Base-by-base conservation (phyloP, 208 protist genomes). In the Herpetomonas tarakana region DNA sequence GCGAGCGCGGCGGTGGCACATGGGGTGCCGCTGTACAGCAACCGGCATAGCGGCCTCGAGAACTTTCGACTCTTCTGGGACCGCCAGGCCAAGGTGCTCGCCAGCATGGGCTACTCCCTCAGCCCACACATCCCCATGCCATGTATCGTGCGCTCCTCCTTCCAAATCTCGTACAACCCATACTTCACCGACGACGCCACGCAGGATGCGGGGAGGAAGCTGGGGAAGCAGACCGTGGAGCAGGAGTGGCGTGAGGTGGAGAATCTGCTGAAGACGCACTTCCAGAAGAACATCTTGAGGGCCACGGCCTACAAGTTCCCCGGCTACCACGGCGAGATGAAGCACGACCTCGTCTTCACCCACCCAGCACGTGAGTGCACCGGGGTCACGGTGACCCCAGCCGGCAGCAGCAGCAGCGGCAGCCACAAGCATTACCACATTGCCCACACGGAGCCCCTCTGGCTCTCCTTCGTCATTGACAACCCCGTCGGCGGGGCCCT, bases 61-160 rank as follows among this genome's bases (percentile, higher is more conserved):
- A 68, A 71, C 52, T 83, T 93, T 47, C 49, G 78, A 22, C 47
- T 28, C 24, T 88, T 90, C 67, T 85, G 78, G 78, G 47, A 35
- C 0, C 68, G 63, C 26, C 81, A 90, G 63, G 58, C 68, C 39
- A 58, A 69, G 29, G 83, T 83, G 9, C 44, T 93, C 29, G 16
- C 31, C 0, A 58, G 56, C 7, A 74, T 88, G 29, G 74, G 81
- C 27, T 88, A 81, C 59, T 55, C 60, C 1, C 57, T 87, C 26
- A 89, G 74, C 55, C 81, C 87, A 18, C 87, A 91, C 66, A 87
- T 90, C 76, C 73, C 81, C 24, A 58, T 89, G 35, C 88, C 88
- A 4, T 69, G 68, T 53, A 65, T 92, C 41, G 62, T 78, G 12
- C 71, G 65, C 25, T 52, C 52, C 27, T 85, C 84, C 35, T 67